These are phyloP conservation scores for Kwoniella sp. DNA, from an alignment of 768 basidiomycete genomes.

Conservation along the genomic window DNA sequence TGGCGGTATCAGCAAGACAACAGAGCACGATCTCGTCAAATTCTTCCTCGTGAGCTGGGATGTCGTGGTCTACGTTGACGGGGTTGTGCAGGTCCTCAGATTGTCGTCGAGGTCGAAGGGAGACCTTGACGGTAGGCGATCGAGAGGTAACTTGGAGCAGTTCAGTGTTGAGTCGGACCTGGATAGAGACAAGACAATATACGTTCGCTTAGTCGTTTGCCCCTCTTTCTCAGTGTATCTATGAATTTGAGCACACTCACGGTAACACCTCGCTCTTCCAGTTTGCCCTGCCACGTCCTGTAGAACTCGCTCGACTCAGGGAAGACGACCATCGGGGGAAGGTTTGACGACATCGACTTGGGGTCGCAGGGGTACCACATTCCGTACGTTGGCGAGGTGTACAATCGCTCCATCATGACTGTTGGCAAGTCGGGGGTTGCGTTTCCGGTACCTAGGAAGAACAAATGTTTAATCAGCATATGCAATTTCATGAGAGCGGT, in stretches of 20 bases:
- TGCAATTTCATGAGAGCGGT: background rate
- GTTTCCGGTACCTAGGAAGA: conserved; percentile 59
- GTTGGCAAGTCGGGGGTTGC: conserved; percentile 58
- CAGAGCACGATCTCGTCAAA: conserved; percentile 62
- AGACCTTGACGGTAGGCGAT: conserved; percentile 51
- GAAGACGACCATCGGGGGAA: conserved; percentile 60
- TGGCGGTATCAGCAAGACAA: conserved; percentile 59
- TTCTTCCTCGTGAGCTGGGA: conserved; percentile 52
- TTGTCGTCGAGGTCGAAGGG: conserved; percentile 47
- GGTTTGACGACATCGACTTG: conserved; percentile 55
- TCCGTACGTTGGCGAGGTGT: conserved; percentile 59
- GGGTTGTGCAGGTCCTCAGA: conserved; percentile 57
- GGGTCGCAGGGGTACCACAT: conserved; percentile 59
- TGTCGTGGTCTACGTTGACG: conserved; percentile 54
- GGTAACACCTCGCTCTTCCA: conserved; percentile 56
- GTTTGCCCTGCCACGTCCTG: conserved; percentile 53
- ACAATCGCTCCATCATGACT: conserved; percentile 59
- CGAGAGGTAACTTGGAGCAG: conserved; percentile 49
- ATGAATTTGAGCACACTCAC: too few relatives aligned
- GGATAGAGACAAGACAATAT: too few relatives aligned
- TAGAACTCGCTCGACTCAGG: conserved; percentile 58
- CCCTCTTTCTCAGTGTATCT: too few relatives aligned
- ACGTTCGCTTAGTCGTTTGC: too few relatives aligned
- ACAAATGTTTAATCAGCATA: background rate
- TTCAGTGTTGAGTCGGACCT: conserved; percentile 57